phyloP scores from a whole-genome alignment of 2,329 filamentous ascomycete genomes.

The Talaromyces sp. region DNA sequence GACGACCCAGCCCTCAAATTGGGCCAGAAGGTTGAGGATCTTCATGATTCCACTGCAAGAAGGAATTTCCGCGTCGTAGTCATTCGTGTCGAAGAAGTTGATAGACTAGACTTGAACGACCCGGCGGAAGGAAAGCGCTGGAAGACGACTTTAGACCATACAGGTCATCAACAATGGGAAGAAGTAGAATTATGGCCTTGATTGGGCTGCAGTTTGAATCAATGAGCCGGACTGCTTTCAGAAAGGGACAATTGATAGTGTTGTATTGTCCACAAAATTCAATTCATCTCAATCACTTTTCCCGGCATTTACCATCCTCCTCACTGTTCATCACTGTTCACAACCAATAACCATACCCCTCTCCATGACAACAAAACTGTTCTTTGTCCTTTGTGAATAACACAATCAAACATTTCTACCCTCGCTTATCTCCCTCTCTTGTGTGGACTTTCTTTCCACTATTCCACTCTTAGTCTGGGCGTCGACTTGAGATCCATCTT shows the following conservation, averaged over 20 bases:
- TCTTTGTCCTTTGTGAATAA: slow-evolving; percentile 6
- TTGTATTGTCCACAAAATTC: background rate
- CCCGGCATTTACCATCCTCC: background rate
- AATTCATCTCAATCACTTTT: background rate
- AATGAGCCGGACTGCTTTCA: background rate
- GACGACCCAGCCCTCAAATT: slow-evolving; percentile 45
- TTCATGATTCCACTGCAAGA: slow-evolving; percentile 67
- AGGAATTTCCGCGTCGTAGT: slow-evolving; percentile 81
- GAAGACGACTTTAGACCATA: slow-evolving; percentile 59
- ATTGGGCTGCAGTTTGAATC: slow-evolving; percentile 16
- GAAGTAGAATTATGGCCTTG: slow-evolving; percentile 65
- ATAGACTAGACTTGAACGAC: slow-evolving; percentile 68
- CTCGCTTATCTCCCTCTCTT: slow-evolving; percentile 3
- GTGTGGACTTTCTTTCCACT: background rate
- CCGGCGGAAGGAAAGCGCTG: slow-evolving; percentile 61
- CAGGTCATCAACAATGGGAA: slow-evolving; percentile 56
- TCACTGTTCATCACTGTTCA: background rate
- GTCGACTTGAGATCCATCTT: background rate
- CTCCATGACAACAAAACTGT: background rate
- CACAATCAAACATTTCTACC: background rate
- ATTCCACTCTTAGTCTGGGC: background rate
- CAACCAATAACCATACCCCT: background rate
- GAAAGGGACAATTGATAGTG: background rate
- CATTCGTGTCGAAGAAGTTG: slow-evolving; percentile 76
- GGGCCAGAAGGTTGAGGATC: slow-evolving; percentile 63